A percentile compares a stretch with the other conserved stretches of the same genome.
phyloP scores from a whole-genome alignment of 2,329 filamentous ascomycete species.

The Aspergillus candidus region DNA sequence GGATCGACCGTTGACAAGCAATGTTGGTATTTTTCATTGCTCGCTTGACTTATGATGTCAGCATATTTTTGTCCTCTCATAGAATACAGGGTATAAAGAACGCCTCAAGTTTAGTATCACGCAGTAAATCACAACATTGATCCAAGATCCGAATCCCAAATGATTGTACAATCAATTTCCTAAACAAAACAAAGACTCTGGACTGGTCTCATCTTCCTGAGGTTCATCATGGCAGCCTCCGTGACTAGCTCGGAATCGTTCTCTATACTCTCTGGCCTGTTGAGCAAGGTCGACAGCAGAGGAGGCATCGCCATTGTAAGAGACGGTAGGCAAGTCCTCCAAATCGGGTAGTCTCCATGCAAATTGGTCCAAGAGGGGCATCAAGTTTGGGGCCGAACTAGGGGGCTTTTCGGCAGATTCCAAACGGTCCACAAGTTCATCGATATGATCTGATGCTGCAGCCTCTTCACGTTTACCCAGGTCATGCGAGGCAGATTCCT shows the following conservation, averaged over 20 bases:
- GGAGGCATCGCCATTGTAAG: slow-evolving; percentile 53
- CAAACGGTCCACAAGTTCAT: not conserved
- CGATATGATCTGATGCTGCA: slow-evolving; percentile 8
- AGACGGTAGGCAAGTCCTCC: slow-evolving; percentile 53
- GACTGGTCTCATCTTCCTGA: slow-evolving; percentile 28
- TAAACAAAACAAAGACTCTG: slow-evolving; percentile 62
- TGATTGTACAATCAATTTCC: slow-evolving; percentile 21
- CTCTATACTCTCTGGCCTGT: slow-evolving; percentile 49
- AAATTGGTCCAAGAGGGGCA: slow-evolving; percentile 41
- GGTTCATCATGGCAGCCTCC: slow-evolving; percentile 56
- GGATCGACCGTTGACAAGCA: too few species aligned
- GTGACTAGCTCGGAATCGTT: slow-evolving; percentile 55
- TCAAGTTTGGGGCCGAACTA: slow-evolving; percentile 41
- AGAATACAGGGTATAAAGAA: not conserved
- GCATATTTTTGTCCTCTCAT: not conserved
- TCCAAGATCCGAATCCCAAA: too few species aligned
- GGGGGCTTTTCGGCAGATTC: slow-evolving; percentile 21
- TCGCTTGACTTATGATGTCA: not conserved
- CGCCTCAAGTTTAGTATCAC: not conserved
- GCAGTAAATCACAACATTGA: not conserved
- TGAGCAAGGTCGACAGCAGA: slow-evolving; percentile 34
- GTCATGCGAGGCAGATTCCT: slow-evolving; percentile 48
- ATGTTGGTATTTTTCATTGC: too few species aligned
- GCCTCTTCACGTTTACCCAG: slow-evolving; percentile 3
- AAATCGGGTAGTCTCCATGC: slow-evolving; percentile 46